These are phyloP conservation scores for Penicillium cinerascens DNA, from an alignment of 495 filamentous ascomycete species.

Conservation along the genomic window DNA sequence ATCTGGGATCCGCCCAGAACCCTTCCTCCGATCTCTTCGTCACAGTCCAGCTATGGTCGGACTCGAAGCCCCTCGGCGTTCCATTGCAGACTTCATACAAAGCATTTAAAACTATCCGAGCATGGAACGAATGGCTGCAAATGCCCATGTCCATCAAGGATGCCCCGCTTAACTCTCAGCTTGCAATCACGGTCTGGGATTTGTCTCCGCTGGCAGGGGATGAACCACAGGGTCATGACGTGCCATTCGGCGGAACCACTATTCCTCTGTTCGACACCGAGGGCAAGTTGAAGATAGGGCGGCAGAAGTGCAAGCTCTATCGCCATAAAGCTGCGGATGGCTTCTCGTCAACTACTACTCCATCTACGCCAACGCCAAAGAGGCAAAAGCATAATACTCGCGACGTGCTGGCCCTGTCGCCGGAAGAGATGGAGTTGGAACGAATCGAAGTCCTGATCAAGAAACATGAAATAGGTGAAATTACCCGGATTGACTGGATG, in stretches of 20 bases:
- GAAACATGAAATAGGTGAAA: constrained; percentile 97
- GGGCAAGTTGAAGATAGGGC: constrained; percentile 81
- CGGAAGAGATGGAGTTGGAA: constrained; percentile 71
- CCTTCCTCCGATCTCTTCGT: constrained; percentile 83
- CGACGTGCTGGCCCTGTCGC: constrained; percentile 42
- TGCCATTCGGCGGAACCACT: constrained; percentile 94
- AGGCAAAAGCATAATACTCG: constrained; percentile 47
- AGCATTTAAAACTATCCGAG: constrained; percentile 71
- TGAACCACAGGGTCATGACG: constrained; percentile 63
- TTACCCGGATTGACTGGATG: constrained; percentile 88
- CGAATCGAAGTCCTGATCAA: constrained; percentile 85
- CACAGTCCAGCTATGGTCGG: constrained; percentile 90
- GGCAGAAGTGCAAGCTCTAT: constrained; percentile 87
- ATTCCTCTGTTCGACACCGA: constrained; percentile 87
- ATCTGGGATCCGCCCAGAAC: constrained; percentile 76
- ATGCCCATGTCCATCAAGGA: constrained; percentile 79
- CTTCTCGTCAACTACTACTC: constrained; percentile 74
- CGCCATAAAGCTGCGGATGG: constrained; percentile 83
- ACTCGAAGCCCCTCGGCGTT: constrained; percentile 90
- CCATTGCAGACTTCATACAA: constrained; percentile 91
- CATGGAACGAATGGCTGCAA: constrained; percentile 95
- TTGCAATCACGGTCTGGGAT: constrained; percentile 96
- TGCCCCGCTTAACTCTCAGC: constrained; percentile 70
- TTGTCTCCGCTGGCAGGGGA: constrained; percentile 71
- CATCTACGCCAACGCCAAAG: constrained; percentile 52